A percentile compares a stretch with the other conserved stretches of the same genome.
phyloP scores from a whole-genome alignment of 805 yeast genomes.

The Starmerella stellata region DNA sequence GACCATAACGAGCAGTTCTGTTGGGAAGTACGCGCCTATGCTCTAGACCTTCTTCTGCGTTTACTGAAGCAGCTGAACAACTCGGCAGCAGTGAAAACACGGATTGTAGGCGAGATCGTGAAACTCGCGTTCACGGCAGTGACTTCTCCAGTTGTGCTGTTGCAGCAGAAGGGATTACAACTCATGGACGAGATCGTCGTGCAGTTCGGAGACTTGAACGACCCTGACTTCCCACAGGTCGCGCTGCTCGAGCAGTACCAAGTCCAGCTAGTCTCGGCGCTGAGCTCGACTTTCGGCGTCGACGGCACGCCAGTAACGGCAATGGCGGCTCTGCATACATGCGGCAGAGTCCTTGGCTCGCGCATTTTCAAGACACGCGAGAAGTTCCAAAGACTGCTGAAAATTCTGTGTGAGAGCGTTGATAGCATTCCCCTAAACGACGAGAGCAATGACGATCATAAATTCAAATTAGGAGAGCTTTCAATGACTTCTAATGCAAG shows the following conservation, averaged over 20 bases:
- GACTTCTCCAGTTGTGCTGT: slow-evolving; percentile 43
- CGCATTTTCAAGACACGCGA: slow-evolving; percentile 32
- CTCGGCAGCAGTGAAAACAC: slow-evolving; percentile 16
- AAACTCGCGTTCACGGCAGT: slow-evolving; percentile 67
- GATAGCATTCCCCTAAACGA: slow-evolving; percentile 31
- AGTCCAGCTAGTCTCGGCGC: slow-evolving; percentile 80
- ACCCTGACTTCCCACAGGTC: slow-evolving; percentile 53
- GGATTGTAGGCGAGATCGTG: slow-evolving; percentile 38
- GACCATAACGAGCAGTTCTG: slow-evolving; percentile 23
- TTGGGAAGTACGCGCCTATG: slow-evolving; percentile 30
- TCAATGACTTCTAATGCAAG: slow-evolving; percentile 24
- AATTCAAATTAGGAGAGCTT: slow-evolving; percentile 23
- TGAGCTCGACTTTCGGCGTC: slow-evolving; percentile 64
- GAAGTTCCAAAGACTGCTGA: slow-evolving; percentile 38
- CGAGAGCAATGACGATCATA: not conserved
- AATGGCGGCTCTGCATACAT: slow-evolving; percentile 55
- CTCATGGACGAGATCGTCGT: slow-evolving; percentile 47
- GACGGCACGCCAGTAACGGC: slow-evolving; percentile 61
- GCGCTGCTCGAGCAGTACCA: slow-evolving; percentile 78
- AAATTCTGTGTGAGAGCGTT: slow-evolving; percentile 45
- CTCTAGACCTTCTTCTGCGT: slow-evolving; percentile 23
- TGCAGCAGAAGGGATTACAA: slow-evolving; percentile 48
- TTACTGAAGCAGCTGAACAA: slow-evolving; percentile 16
- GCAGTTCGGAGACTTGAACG: slow-evolving; percentile 42
- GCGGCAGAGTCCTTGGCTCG: slow-evolving; percentile 58